These are phyloP conservation scores for Penicillium soppii DNA, from an alignment of 495 filamentous ascomycete genomes.

Conservation along the genomic window DNA sequence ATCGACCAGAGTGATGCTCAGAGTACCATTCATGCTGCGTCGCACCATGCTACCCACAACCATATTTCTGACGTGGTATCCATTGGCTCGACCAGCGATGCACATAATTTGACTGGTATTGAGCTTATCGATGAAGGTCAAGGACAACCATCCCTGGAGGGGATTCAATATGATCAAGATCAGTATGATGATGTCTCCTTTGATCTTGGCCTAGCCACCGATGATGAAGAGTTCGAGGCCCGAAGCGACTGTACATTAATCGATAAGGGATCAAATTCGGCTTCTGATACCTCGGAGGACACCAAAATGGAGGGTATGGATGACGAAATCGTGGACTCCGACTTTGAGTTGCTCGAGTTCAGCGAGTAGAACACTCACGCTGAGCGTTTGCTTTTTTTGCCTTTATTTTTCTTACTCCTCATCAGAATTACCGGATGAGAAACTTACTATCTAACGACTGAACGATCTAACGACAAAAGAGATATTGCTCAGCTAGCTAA, in stretches of 20 bases:
- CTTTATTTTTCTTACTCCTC: background rate
- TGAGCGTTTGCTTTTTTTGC: background rate
- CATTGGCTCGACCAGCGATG: constrained; percentile 15
- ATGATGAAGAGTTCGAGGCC: constrained; percentile 1
- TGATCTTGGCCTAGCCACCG: background rate
- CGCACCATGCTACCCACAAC: constrained; percentile 31
- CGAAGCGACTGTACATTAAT: constrained; percentile 6
- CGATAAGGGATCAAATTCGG: constrained; percentile 3
- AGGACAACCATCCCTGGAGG: background rate
- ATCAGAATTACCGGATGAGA: too few species aligned
- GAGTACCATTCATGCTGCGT: constrained; percentile 35
- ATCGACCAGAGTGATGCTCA: constrained; percentile 26
- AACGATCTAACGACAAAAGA: too few species aligned
- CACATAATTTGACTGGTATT: background rate
- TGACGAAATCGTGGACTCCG: constrained; percentile 8
- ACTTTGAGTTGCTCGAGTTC: constrained; percentile 13
- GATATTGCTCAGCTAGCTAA: too few species aligned
- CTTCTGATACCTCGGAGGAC: constrained; percentile 10
- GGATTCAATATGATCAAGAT: background rate
- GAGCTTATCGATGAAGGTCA: background rate
- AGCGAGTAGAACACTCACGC: background rate
- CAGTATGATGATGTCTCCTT: background rate
- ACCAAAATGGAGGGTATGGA: constrained; percentile 3
- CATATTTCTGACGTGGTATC: constrained; percentile 29
- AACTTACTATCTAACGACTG: too few species aligned